Base-by-base conservation (phyloP, 2,329 filamentous ascomycete species). In the Escovopsis sp. region DNA sequence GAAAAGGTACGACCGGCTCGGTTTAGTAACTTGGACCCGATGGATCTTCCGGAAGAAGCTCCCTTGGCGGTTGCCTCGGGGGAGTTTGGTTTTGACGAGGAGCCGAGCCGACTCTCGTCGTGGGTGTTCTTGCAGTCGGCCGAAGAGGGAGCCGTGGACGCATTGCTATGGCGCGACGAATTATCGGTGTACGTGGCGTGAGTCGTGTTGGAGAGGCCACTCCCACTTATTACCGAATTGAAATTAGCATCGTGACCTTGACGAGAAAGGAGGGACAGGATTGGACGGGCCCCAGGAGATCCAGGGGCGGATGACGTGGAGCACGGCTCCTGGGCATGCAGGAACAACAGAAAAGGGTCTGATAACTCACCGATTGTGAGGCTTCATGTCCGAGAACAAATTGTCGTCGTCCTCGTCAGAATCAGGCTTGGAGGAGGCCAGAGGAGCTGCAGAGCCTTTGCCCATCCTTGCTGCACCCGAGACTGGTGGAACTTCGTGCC, bases 121-220 rank as follows among this genome's bases (percentile, higher is more conserved):
- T 56, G 47, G 32, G 43, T 33, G 30, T 52, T 48, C 20, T 50
- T 47, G 33, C 47, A 49, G 39, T 64, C 72, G 40, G 72, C 67
- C 4, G 74, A 76, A 3, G 74, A 78, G 11, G 74, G 72, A 31
- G 74, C 65, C 32, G 74, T 77, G n/a, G 74, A 77, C 40, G 66
- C 70, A 57, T 74, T 74, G 57, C 74, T 77, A 54, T 77, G 71
- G 52, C 73, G 69, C 39, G 74, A 78, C 30, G 73, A 77, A 50
- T 71, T 72, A 57, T 77, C 74, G 48, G 68, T 71, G 41, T 71
- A 75, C 39, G 66, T 67, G 45, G 71, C 71, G 57, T 76, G 74
- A 45, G 73, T 77, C 32, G 70, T 75, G 56, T 75, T 76, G 51
- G 73, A 76, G 35, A 72, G 70, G 50, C 71, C 72, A 60, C 72